Evolutionary conservation across 352 stramenopile species (phyloP).

Genomic region (Phytophthora sojae): DNA sequence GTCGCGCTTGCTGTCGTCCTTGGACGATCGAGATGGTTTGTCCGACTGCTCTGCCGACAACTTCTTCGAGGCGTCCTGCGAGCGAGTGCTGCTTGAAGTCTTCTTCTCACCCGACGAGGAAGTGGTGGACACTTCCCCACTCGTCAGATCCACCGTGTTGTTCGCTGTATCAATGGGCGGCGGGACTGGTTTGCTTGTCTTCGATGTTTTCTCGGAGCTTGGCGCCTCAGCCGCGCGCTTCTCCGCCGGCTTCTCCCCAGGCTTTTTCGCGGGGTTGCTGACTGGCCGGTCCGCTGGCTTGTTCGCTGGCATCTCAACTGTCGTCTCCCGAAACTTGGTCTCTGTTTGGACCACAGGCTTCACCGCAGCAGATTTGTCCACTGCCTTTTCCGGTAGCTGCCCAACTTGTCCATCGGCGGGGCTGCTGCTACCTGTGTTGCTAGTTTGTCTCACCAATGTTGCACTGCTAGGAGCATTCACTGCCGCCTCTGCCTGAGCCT

Average conservation of each 20-base stretch:
- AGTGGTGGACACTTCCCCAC: slow-evolving; percentile 16
- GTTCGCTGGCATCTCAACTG: neutral
- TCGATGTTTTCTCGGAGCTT: neutral
- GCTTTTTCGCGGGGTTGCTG: slow-evolving; percentile 9
- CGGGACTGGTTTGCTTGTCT: slow-evolving; percentile 2
- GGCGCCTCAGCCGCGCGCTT: slow-evolving; percentile 15
- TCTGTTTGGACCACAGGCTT: slow-evolving; percentile 13
- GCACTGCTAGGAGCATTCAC: neutral
- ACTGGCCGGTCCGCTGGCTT: slow-evolving; percentile 2
- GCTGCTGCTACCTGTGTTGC: neutral
- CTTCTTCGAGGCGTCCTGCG: slow-evolving; percentile 19
- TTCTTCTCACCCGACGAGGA: slow-evolving; percentile 11
- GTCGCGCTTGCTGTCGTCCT: slow-evolving; percentile 7
- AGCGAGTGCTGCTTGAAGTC: slow-evolving; percentile 3
- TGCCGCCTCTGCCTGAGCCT: slow-evolving; percentile 28
- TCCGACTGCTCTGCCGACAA: slow-evolving; percentile 9
- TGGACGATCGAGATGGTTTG: slow-evolving; percentile 11
- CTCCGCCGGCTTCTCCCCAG: slow-evolving; percentile 13
- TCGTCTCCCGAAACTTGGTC: slow-evolving; percentile 2
- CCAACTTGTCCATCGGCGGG: slow-evolving; percentile 11
- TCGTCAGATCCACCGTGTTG: slow-evolving; percentile 32
- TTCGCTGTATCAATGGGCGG: slow-evolving; percentile 21
- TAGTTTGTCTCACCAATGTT: neutral
- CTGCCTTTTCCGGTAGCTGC: slow-evolving; percentile 5
- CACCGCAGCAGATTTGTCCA: slow-evolving; percentile 10